These are phyloP conservation scores for Claviceps sp. DNA, from an alignment of 2,329 filamentous ascomycete species.

Conservation along the genomic window DNA sequence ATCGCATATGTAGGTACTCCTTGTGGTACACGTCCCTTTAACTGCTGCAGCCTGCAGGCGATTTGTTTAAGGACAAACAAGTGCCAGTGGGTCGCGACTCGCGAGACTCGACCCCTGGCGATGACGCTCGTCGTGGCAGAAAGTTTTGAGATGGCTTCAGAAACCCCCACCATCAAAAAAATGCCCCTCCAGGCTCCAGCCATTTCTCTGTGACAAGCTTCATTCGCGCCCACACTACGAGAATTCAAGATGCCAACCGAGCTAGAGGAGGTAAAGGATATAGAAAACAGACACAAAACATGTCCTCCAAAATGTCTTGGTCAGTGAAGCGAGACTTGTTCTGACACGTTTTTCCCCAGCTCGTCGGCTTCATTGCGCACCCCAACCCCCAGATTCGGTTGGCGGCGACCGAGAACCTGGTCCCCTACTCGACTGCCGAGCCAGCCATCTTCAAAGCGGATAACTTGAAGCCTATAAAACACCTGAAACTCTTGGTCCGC, in stretches of 20 bases:
- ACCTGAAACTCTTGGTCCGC: conserved; percentile 74
- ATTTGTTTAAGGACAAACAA: not conserved
- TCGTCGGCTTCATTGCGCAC: conserved; percentile 87
- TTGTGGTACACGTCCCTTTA: not conserved
- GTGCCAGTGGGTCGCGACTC: conserved; percentile 10
- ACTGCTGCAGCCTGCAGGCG: not conserved
- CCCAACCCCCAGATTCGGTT: conserved; percentile 83
- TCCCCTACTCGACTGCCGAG: conserved; percentile 65
- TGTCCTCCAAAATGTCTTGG: not conserved
- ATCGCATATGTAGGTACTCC: too few relatives aligned
- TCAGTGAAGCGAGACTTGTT: not conserved
- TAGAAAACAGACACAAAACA: not conserved
- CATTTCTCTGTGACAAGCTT: not conserved
- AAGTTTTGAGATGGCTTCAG: not conserved
- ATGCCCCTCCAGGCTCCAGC: conserved; percentile 13
- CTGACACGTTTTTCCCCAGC: conserved; percentile 30
- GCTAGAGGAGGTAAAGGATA: conserved; percentile 51
- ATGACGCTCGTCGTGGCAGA: conserved; percentile 7
- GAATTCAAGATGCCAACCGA: conserved; percentile 52
- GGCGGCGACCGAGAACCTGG: conserved; percentile 72
- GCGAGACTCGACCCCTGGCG: not conserved
- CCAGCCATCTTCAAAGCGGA: conserved; percentile 74
- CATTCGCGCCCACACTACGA: not conserved
- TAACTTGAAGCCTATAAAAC: conserved; percentile 64
- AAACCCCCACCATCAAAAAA: conserved; percentile 10